phyloP scores from a whole-genome alignment of 805 yeast species.

The Kuraishia ogatae region DNA sequence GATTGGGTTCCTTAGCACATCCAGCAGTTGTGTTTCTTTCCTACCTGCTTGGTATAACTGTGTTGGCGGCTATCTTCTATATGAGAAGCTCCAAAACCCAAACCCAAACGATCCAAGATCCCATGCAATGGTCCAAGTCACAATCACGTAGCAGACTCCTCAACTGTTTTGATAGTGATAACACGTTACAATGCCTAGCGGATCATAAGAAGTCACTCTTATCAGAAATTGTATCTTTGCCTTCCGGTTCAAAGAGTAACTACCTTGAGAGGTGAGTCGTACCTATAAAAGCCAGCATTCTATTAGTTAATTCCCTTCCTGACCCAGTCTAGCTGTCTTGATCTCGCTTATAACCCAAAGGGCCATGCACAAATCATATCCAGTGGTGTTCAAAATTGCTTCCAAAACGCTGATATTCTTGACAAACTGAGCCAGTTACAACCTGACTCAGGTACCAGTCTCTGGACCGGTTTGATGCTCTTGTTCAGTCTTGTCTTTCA shows the following conservation, averaged over 20 bases:
- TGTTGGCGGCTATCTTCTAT: neutral
- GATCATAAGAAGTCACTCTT: neutral
- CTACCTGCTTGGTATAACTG: neutral
- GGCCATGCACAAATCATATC: neutral
- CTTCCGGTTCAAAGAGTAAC: neutral
- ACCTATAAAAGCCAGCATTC: neutral
- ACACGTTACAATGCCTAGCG: neutral
- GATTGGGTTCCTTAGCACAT: neutral
- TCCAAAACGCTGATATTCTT: conserved; percentile 15
- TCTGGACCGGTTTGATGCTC: conserved; percentile 5
- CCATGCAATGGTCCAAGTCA: neutral
- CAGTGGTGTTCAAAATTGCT: conserved; percentile 14
- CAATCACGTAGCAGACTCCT: neutral
- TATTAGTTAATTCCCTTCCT: neutral
- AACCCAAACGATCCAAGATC: neutral
- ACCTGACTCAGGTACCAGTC: neutral
- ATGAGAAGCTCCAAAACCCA: neutral
- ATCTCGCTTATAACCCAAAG: neutral
- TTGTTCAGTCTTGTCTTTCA: conserved; percentile 3
- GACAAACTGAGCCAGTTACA: conserved; percentile 5
- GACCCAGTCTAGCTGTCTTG: neutral
- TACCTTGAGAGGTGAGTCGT: neutral
- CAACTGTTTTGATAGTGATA: neutral
- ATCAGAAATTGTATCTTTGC: neutral
- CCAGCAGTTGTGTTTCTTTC: neutral